These are phyloP conservation scores for Oidiodendron maius DNA, from an alignment of 495 filamentous ascomycete species.

Conservation along the genomic window DNA sequence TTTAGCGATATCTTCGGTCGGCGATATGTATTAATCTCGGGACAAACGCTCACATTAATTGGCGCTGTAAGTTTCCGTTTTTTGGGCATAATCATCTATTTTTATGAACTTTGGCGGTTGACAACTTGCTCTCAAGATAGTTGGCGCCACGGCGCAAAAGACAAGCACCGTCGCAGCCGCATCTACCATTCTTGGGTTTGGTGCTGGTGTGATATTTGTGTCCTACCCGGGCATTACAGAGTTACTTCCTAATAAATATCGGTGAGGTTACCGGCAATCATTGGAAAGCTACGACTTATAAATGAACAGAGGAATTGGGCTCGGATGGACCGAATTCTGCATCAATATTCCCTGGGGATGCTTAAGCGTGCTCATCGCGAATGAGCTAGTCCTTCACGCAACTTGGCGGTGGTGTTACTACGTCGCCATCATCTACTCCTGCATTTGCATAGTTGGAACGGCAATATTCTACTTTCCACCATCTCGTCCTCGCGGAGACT, in stretches of 20 bases:
- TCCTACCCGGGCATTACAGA: slow-evolving; percentile 22
- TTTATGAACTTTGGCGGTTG: not conserved
- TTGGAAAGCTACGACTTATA: not conserved
- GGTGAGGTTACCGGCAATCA: slow-evolving; percentile 1
- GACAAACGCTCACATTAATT: slow-evolving; percentile 19
- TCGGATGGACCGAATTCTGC: slow-evolving; percentile 15
- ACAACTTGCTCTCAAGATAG: slow-evolving; percentile 18
- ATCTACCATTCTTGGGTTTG: slow-evolving; percentile 24
- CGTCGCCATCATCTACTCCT: slow-evolving; percentile 26
- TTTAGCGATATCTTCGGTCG: slow-evolving; percentile 31
- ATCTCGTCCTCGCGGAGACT: slow-evolving; percentile 25
- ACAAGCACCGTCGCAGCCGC: slow-evolving; percentile 22
- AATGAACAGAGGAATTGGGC: slow-evolving; percentile 12
- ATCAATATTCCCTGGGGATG: slow-evolving; percentile 19
- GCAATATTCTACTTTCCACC: slow-evolving; percentile 29
- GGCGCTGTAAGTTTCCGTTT: slow-evolving; percentile 14
- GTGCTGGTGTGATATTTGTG: slow-evolving; percentile 19
- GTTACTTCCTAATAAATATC: slow-evolving; percentile 22
- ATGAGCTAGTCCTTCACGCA: slow-evolving; percentile 15
- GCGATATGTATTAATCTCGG: slow-evolving; percentile 21
- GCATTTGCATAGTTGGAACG: slow-evolving; percentile 20
- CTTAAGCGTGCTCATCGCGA: slow-evolving; percentile 15
- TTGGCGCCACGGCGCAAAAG: slow-evolving; percentile 22
- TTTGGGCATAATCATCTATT: not conserved
- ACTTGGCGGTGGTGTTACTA: slow-evolving; percentile 22